Evolutionary conservation across 2,329 filamentous ascomycete species (phyloP), one percentile per base, ranked within the genome.

Genomic region (Penicillium sp.): DNA sequence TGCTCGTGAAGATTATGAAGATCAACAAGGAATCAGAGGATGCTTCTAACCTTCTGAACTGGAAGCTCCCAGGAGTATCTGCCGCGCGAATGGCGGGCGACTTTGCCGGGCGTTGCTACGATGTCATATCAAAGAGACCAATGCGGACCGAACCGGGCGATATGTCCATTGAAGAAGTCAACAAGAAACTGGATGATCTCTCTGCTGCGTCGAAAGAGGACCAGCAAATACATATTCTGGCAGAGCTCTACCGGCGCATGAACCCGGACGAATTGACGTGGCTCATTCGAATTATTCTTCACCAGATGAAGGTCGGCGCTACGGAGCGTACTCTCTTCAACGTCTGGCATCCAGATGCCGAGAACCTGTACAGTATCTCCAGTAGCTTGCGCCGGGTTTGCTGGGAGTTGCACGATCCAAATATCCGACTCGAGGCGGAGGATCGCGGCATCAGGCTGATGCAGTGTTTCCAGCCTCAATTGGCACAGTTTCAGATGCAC

Each of bases 391-490:
- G 92, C 7, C 86, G 93, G 40, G 94, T 99, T 0, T 99, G 95
- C 73, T 98, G 95, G 94, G 93, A 98, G 75, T 81, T 99, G 2
- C 87, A 86, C 68, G 89, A 97, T 73, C 89, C 89, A 0, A 82
- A 85, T 40, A 77, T 91, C 12, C 86, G 91, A 4, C 83, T 99
- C 2, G 88, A 92, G 67, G 88, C 88, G 38, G 90, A 92, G 26
- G 88, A 93, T 56, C 85, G 88, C 0, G 89, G 90, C 0, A 88
- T 98, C 15, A 82, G 85, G 1, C 80, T 98, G 37, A 97, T 97
- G 92, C 90, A 95, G 72, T 97, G 93, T 74, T 98, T 98, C 73
- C 94, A 98, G 73, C 95, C 95, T 6, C 95, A 98, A 76, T 84
- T 99, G 38, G 95, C 95, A 4, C 91, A 95, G 66, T 97, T 96